A percentile compares a stretch with the other conserved stretches of the same genome.
phyloP scores from a whole-genome alignment of 1,139 yeast genomes.

The Arxiozyma heterogenica region DNA sequence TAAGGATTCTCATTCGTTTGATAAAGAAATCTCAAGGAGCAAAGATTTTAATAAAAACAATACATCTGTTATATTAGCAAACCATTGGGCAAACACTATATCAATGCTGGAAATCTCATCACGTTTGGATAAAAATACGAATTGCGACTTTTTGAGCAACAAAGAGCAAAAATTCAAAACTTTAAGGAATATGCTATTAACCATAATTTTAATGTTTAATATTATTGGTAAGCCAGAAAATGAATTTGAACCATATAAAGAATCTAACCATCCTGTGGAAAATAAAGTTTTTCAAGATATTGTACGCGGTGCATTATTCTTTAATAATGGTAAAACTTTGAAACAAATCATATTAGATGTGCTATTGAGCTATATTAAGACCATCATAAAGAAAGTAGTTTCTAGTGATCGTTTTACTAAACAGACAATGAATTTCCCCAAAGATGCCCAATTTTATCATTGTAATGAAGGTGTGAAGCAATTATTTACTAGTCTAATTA shows the following conservation, averaged over 20 bases:
- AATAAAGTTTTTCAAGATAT: slow-evolving; percentile 29
- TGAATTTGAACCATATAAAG: slow-evolving; percentile 10
- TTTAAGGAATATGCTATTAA: slow-evolving; percentile 28
- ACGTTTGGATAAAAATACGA: slow-evolving; percentile 37
- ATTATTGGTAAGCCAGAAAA: slow-evolving; percentile 19
- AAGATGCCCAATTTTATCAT: not conserved
- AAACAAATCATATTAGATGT: not conserved
- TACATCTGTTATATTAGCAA: slow-evolving; percentile 22
- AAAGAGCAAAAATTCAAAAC: slow-evolving; percentile 31
- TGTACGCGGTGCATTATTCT: slow-evolving; percentile 7
- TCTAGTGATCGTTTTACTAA: not conserved
- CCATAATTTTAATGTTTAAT: slow-evolving; percentile 28
- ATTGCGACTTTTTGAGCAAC: slow-evolving; percentile 32
- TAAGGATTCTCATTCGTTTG: slow-evolving; percentile 20
- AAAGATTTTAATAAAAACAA: slow-evolving; percentile 14
- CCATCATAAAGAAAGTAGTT: not conserved
- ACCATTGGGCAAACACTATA: slow-evolving; percentile 45
- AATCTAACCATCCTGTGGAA: not conserved
- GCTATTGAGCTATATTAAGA: not conserved
- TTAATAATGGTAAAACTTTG: not conserved
- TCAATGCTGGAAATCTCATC: slow-evolving; percentile 48
- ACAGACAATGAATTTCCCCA: not conserved
- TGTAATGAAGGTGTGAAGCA: not conserved
- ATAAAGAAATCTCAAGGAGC: slow-evolving; percentile 13
- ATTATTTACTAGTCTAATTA: not conserved